phyloP scores from a whole-genome alignment of 176 grass and related monocot genomes.

The Musa troglodytarum region DNA sequence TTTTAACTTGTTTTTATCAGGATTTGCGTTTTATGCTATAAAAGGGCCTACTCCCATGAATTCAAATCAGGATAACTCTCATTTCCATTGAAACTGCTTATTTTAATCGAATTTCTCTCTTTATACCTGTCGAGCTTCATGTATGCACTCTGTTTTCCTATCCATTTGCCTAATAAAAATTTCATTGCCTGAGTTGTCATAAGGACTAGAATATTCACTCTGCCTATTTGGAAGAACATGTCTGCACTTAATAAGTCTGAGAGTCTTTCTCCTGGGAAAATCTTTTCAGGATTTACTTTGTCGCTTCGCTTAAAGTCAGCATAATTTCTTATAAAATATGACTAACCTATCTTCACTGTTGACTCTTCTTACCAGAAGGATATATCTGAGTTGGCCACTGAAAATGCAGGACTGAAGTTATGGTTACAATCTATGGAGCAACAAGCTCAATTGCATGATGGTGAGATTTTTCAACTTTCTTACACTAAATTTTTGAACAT shows the following conservation, averaged over 20 bases:
- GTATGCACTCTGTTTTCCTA: too few relatives aligned
- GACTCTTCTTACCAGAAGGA: constrained; percentile 52
- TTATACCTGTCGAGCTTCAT: too few relatives aligned
- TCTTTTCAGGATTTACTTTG: not conserved
- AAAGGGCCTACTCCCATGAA: not conserved
- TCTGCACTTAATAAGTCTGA: not conserved
- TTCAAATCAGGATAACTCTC: not conserved
- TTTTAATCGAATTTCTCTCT: too few relatives aligned
- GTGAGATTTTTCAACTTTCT: constrained; percentile 22
- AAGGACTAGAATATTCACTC: not conserved
- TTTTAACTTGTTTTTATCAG: not conserved
- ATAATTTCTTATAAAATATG: not conserved
- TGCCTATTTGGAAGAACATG: not conserved
- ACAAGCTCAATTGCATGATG: constrained; percentile 90
- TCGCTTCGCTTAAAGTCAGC: not conserved
- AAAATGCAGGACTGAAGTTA: constrained; percentile 98
- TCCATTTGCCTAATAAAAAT: too few relatives aligned
- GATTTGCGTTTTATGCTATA: not conserved
- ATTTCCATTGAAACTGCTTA: too few relatives aligned
- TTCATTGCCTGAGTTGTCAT: too few relatives aligned
- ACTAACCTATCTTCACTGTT: not conserved
- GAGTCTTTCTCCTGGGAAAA: not conserved
- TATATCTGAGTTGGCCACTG: constrained; percentile 78
- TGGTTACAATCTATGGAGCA: constrained; percentile 95
- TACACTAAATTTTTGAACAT: not conserved